Evolutionary conservation across 805 yeast species (phyloP).

Genomic region (Scheffersomyces lignosus): DNA sequence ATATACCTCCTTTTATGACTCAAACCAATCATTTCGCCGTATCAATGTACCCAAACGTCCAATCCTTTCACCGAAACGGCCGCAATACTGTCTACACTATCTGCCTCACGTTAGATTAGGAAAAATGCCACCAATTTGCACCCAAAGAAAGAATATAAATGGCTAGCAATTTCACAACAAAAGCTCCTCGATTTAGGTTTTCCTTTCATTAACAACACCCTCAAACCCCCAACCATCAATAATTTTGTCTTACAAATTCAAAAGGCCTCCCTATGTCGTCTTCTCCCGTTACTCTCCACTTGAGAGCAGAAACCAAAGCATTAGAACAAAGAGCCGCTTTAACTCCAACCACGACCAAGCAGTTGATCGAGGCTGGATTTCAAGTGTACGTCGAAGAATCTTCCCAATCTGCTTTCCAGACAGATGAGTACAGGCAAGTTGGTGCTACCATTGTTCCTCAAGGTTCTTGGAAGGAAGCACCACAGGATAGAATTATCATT

Average conservation of each 20-base stretch:
- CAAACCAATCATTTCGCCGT: neutral
- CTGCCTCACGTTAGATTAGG: too few relatives aligned
- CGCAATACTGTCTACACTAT: too few relatives aligned
- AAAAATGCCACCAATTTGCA: neutral
- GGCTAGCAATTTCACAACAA: too few relatives aligned
- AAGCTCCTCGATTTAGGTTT: too few relatives aligned
- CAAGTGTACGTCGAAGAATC: slow-evolving; percentile 86
- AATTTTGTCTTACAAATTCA: too few relatives aligned
- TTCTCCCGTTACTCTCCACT: slow-evolving; percentile 64
- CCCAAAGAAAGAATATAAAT: too few relatives aligned
- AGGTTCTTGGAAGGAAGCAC: slow-evolving; percentile 93
- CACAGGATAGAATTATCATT: slow-evolving; percentile 81
- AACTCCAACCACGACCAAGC: slow-evolving; percentile 87
- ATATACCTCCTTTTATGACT: too few relatives aligned
- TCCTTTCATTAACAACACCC: too few relatives aligned
- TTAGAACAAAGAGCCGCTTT: slow-evolving; percentile 96
- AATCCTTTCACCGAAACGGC: too few relatives aligned
- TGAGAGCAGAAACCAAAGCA: slow-evolving; percentile 97
- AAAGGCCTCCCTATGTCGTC: slow-evolving; percentile 8
- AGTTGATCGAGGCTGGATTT: slow-evolving; percentile 83
- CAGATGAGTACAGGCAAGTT: slow-evolving; percentile 69
- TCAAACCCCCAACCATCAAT: too few relatives aligned
- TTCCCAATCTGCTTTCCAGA: slow-evolving; percentile 75
- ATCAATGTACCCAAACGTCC: too few relatives aligned
- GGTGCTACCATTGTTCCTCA: slow-evolving; percentile 91